Base-by-base conservation (phyloP, 2,329 filamentous ascomycete species). In the Talaromyces sp. region DNA sequence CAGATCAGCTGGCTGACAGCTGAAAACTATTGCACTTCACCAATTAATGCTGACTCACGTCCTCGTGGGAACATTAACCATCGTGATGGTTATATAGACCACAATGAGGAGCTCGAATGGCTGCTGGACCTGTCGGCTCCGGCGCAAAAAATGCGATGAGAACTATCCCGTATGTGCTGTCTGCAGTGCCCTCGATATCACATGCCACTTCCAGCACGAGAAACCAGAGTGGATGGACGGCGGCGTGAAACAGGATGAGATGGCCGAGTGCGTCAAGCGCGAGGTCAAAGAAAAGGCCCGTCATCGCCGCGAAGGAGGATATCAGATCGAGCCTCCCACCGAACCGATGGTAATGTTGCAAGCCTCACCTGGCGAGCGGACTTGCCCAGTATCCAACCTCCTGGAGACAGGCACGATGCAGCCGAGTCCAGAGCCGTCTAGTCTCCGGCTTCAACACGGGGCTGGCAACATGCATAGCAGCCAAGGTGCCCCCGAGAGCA, bases 141-240 rank as follows among this genome's bases (percentile, higher is more conserved):
- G 85, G 21, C 82, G 82, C 65, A 87, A 87, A 67, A 86, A 85
- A 66, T 87, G 85, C 68, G 82, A 85, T 63, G 81, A 85, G 67
- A 73, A 66, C 26, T 77, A 75, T 2, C 83, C 84, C 11, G 67
- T 78, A 10, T 87, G 85, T 69, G 73, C 77, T 6, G 73, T 69
- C 38, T 87, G 84, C 70, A 68, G 71, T 14, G 68, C 74, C 1
- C 78, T 87, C n/a, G 77, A 81, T 54, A 86, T 87, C 60, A 79
- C 77, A 19, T 87, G 85, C 67, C 70, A 83, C 61, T 85, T 80
- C 65, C 72, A 74, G 61, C 75, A 81, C 1, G 70, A 74, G 26
- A 85, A 83, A 68, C 83, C 83, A 14, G 79, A 80, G 4, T 85
- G 83, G 82, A 84, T 85, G 82, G 83, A 85, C 61, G 79, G 77